Evolutionary conservation across 1,139 yeast genomes (phyloP).

Genomic region (Nakaseomyces sp.): DNA sequence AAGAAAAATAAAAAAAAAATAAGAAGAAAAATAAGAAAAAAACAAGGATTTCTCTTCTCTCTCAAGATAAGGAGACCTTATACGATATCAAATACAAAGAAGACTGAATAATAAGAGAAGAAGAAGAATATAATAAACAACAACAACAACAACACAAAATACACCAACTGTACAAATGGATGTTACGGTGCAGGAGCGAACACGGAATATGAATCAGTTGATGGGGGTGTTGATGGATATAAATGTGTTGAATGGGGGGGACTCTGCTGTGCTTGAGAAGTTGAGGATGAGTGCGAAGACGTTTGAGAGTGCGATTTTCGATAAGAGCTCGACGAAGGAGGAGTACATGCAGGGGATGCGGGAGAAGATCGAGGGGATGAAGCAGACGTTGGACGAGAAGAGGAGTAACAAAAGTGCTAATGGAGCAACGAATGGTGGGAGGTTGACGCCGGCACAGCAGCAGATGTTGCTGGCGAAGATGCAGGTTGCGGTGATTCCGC

Average conservation of each 20-base stretch:
- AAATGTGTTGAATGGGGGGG: constrained; percentile 30
- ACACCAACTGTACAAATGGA: too few relatives aligned
- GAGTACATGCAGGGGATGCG: constrained; percentile 31
- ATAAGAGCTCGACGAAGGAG: constrained; percentile 29
- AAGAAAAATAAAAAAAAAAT: too few relatives aligned
- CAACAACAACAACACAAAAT: too few relatives aligned
- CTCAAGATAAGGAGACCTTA: too few relatives aligned
- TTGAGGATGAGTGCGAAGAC: constrained; percentile 31
- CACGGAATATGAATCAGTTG: constrained; percentile 29
- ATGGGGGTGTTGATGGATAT: constrained; percentile 30
- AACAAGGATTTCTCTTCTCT: too few relatives aligned
- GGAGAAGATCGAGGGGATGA: constrained; percentile 30
- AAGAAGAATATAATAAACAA: too few relatives aligned
- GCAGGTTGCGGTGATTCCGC: constrained; percentile 64
- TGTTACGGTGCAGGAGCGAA: constrained; percentile 28
- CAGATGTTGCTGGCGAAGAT: constrained; percentile 34
- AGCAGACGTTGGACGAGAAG: constrained; percentile 27
- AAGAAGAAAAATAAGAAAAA: too few relatives aligned
- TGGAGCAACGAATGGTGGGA: too few relatives aligned
- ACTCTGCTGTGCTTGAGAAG: constrained; percentile 29
- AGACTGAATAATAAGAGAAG: too few relatives aligned
- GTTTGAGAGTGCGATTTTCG: constrained; percentile 31
- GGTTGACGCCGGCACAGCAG: constrained; percentile 27
- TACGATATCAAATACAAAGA: too few relatives aligned
- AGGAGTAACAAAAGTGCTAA: constrained; percentile 8